These are phyloP conservation scores for Phylloboletellus chloephorus DNA, from an alignment of 1,284 basidiomycete genomes.

Conservation along the genomic window DNA sequence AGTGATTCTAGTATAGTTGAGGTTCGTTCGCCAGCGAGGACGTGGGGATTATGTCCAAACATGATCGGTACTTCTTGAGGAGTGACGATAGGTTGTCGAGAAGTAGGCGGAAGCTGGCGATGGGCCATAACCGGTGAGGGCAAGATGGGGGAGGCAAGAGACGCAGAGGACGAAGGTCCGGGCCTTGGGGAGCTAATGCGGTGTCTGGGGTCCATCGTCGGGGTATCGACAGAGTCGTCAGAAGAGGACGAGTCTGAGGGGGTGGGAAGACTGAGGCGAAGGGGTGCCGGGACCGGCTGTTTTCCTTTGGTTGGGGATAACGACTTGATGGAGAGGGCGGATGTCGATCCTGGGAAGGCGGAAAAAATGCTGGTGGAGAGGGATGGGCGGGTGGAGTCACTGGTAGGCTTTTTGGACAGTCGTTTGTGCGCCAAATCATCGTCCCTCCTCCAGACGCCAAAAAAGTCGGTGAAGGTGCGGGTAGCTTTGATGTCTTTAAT, in stretches of 20 bases:
- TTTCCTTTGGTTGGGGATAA: constrained; percentile 27
- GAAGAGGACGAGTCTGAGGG: constrained; percentile 27
- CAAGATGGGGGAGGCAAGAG: constrained; percentile 29
- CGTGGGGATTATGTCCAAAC: constrained; percentile 48
- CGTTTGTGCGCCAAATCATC: constrained; percentile 50
- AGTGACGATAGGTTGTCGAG: constrained; percentile 27
- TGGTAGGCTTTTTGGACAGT: constrained; percentile 20
- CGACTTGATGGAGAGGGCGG: constrained; percentile 25
- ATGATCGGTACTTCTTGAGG: constrained; percentile 37
- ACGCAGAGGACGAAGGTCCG: constrained; percentile 34
- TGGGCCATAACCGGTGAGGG: constrained; percentile 18
- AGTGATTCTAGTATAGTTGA: constrained; percentile 40
- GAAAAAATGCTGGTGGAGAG: constrained; percentile 46
- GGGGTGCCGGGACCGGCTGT: constrained; percentile 2
- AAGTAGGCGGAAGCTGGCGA: constrained; percentile 23
- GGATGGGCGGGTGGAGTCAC: constrained; percentile 24
- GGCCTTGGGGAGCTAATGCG: constrained; percentile 10
- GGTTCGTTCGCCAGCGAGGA: constrained; percentile 20
- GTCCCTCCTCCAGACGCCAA: constrained; percentile 69
- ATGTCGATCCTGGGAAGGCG: constrained; percentile 44
- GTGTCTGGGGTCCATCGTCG: constrained; percentile 4
- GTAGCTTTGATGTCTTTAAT: constrained; percentile 59
- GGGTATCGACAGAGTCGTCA: constrained; percentile 13
- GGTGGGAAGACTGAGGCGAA: background rate
- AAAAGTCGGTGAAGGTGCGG: constrained; percentile 63